A percentile compares a stretch with the other conserved stretches of the same genome.
Conservation (phyloP, 805 yeast species). For the Maudiozyma pseudohumilis region DNA sequence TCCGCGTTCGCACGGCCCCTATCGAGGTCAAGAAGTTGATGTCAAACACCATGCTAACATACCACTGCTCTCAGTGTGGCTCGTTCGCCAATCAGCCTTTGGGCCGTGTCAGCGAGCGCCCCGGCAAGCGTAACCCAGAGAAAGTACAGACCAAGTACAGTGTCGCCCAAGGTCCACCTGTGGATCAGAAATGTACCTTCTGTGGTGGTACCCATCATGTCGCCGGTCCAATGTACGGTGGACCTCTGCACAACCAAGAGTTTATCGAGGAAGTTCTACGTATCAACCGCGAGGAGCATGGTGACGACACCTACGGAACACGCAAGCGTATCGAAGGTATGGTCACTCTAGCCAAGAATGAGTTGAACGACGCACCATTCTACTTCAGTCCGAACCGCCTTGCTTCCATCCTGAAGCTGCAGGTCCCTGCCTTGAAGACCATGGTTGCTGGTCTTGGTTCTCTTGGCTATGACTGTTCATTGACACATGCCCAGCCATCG, state of each 20-base stretch:
- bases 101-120: slow-evolving; percentile 48
- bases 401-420: slow-evolving; percentile 66
- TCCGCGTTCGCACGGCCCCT: slow-evolving; percentile 70
- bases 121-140: slow-evolving; percentile 27
- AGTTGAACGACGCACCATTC: slow-evolving; percentile 57
- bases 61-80: slow-evolving; percentile 84
- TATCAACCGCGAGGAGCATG: slow-evolving; percentile 37
- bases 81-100: slow-evolving; percentile 59
- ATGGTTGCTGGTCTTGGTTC: slow-evolving; percentile 76
- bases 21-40: slow-evolving; percentile 71
- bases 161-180: slow-evolving; percentile 54
- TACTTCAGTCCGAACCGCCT: slow-evolving; percentile 74
- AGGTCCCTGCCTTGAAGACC: slow-evolving; percentile 69
- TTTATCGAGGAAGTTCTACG: slow-evolving; percentile 58
- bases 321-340: slow-evolving; percentile 81
- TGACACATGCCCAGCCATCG: slow-evolving; percentile 83
- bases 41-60: slow-evolving; percentile 64
- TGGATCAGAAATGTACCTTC: slow-evolving; percentile 51
- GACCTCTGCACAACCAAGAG: slow-evolving; percentile 56
- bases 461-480: slow-evolving; percentile 69
- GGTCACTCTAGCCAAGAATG: slow-evolving; percentile 74
- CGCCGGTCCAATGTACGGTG: slow-evolving; percentile 97
- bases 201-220: slow-evolving; percentile 62
- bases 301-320: slow-evolving; percentile 60
- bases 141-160: slow-evolving; percentile 42